Evolutionary conservation across 2,329 filamentous ascomycete genomes (phyloP).

Genomic region (Fusarium buharicum): DNA sequence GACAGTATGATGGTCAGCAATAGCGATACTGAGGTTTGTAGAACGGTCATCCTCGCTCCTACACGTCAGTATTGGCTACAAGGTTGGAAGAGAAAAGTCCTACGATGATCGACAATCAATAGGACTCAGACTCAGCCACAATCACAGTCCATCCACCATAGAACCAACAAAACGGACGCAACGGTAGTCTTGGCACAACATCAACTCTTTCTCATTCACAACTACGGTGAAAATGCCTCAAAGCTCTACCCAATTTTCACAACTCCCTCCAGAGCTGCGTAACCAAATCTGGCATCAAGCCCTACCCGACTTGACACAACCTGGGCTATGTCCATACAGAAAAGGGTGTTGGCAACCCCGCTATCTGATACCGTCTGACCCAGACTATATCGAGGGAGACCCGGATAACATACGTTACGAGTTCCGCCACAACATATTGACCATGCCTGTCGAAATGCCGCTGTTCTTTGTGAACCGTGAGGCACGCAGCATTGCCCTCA

Average conservation of each 20-base stretch:
- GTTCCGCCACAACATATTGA: constrained; percentile 11
- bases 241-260: constrained; percentile 7
- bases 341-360: constrained; percentile 13
- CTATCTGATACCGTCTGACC: background rate
- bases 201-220: background rate
- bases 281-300: constrained; percentile 19
- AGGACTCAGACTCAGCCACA: no score
- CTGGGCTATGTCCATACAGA: constrained; percentile 1
- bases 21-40: no score
- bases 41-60: no score
- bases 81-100: background rate
- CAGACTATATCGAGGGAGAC: background rate
- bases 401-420: background rate
- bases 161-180: no score
- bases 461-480: constrained; percentile 15
- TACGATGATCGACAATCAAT: background rate
- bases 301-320: background rate
- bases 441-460: background rate
- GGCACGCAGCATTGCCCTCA: constrained; percentile 2
- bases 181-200: background rate
- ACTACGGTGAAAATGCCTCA: background rate
- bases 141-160: no score
- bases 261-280: constrained; percentile 18
- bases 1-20: no score
- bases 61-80: no score